Conservation (phyloP, 2,329 filamentous ascomycete genomes). For the Aspergillus sp. region DNA sequence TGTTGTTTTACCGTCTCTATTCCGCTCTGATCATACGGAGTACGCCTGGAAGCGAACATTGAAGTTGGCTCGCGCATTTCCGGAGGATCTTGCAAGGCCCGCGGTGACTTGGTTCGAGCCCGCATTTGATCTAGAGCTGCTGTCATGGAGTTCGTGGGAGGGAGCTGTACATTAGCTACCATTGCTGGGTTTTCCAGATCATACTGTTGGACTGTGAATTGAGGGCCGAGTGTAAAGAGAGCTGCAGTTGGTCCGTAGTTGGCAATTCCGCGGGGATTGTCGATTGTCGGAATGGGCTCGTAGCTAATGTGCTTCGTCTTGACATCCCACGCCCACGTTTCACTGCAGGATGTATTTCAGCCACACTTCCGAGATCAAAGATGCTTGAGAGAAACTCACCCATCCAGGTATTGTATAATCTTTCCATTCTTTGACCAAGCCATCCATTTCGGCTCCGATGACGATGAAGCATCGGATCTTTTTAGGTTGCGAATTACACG, state of each 20-base stretch:
- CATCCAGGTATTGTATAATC: conserved; percentile 88
- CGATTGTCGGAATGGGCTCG: conserved; percentile 82
- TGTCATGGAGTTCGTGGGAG: conserved; percentile 75
- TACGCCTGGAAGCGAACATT: conserved; percentile 74
- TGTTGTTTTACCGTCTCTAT: conserved; percentile 65
- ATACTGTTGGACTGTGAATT: conserved; percentile 92
- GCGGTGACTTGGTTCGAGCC: conserved; percentile 32
- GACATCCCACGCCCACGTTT: conserved; percentile 96
- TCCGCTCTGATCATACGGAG: conserved; percentile 72
- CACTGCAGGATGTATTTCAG: conserved; percentile 53
- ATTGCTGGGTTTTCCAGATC: conserved; percentile 85
- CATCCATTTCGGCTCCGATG: conserved; percentile 88
- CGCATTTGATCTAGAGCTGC: conserved; percentile 74
- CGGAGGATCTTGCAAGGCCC: conserved; percentile 41
- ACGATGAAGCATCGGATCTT: conserved; percentile 69
- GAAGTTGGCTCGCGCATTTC: conserved; percentile 74
- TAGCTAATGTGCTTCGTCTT: conserved; percentile 95
- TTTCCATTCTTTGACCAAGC: conserved; percentile 98
- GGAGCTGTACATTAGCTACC: conserved; percentile 86
- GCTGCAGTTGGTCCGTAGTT: conserved; percentile 89
- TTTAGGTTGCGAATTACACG: conserved; percentile 89
- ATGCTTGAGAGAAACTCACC: conserved; percentile 61
- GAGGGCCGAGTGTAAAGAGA: conserved; percentile 86
- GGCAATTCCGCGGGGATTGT: conserved; percentile 79
- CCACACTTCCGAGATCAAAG: background rate